Conservation (phyloP, 441 rosid species). For the Pelargonium cotyledonis region DNA sequence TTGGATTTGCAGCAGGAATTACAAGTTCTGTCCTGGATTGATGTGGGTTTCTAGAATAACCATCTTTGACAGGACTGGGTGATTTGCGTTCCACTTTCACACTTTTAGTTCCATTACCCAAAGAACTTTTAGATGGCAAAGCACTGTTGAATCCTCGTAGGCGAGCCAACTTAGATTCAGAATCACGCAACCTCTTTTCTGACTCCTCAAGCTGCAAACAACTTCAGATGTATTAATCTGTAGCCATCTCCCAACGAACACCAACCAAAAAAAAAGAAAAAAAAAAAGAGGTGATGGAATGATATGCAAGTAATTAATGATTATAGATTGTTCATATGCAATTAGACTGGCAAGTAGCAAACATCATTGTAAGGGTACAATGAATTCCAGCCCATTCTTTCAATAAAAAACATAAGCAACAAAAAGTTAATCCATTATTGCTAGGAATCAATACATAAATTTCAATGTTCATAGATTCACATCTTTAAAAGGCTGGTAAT, state of each 20-base stretch:
- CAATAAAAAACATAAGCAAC: not conserved
- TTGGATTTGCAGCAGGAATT: slow-evolving; percentile 42
- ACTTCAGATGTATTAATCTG: slow-evolving; percentile 17
- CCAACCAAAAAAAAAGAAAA: too few species aligned
- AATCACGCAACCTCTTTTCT: slow-evolving; percentile 48
- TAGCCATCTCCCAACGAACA: not conserved
- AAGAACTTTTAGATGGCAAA: slow-evolving; percentile 23
- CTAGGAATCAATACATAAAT: not conserved
- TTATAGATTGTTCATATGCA: not conserved
- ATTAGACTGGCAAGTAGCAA: not conserved
- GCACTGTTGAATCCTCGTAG: slow-evolving; percentile 34
- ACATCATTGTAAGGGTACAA: not conserved
- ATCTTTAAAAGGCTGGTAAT: not conserved
- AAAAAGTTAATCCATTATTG: not conserved
- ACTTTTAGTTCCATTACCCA: slow-evolving; percentile 26
- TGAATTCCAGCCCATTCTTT: not conserved
- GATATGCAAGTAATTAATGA: not conserved
- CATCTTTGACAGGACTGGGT: slow-evolving; percentile 29
- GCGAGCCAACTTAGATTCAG: slow-evolving; percentile 52
- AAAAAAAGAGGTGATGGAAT: not conserved
- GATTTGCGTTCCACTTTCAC: slow-evolving; percentile 36
- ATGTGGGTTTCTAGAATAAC: slow-evolving; percentile 24
- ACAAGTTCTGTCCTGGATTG: slow-evolving; percentile 44
- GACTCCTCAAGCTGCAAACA: slow-evolving; percentile 57
- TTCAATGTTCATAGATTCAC: not conserved